Base-by-base conservation (phyloP, 495 filamentous ascomycete genomes). In the Podospora bellae-mahoneyi region DNA sequence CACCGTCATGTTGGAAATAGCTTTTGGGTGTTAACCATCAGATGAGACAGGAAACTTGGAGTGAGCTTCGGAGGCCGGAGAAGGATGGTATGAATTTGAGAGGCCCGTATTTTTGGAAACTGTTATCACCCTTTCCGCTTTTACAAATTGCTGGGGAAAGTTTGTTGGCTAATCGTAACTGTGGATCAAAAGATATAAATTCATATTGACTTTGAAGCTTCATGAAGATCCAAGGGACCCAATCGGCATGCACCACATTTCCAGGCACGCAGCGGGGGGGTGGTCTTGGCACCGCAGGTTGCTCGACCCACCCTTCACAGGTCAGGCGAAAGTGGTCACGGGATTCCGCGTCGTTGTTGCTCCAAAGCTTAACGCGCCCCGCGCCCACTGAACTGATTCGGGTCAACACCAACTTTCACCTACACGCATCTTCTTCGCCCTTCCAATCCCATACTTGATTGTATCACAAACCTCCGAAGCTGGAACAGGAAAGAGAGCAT, bases 271-370 rank as follows among this genome's bases (percentile, higher is more conserved):
- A 39, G 34, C 10, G 9, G 39, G 13, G 39, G 1, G 15, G 3
- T 48, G 15, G 39, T 10, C 39, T 48, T 48, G 39, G 39, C 39
- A 48, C 13, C 13, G 13, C 39, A 10, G 15, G 3, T 48, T 48
- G 23, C 23, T 23, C 1, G 39, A 16, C 39, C 39, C 13, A 16
- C 39, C 39, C 13, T 23, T 23, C 1, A 23, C 23, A 23, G 23
- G 13, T 16, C 7, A 48, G 39, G 39, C 39, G 39, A 48, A 48
- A 48, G 39, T 48, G 39, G 74, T 75, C 74, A 75, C 72, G 68
- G 66, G 74, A 13, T 63, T 67, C 26, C 74, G 74, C 67, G 74
- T 75, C 60, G 9, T 19, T 9, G 28, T 60, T 55, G 2, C 64
- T 56, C 18, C 39, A 62, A 62, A 61, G 30, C 55, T 5, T 18